Base-by-base conservation (phyloP, 352 stramenopile genomes). In the Phytophthora ohioensis region DNA sequence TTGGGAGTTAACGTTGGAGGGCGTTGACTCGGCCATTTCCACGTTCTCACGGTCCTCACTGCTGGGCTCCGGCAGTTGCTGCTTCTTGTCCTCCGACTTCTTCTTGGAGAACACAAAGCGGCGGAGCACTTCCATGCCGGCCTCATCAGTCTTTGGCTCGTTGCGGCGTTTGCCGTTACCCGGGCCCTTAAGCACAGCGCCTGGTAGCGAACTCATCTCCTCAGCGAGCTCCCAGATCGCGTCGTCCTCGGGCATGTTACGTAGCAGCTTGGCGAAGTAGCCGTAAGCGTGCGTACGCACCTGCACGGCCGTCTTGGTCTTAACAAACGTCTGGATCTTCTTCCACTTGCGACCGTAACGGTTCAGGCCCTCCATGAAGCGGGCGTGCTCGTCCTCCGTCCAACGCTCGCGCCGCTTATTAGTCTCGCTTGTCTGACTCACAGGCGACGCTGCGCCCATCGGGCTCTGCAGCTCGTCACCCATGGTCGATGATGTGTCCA, bases 271-370 rank as follows among this genome's bases (percentile, higher is more conserved):
- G 56, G 88, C 88, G 70, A 95, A 95, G 76, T 95, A 95, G 4
- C 88, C 88, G 68, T 95, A 95, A n/a, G 88, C 88, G 67, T 95
- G 88, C 5, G 88, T 95, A 53, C 88, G 85, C 13, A 95, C 88
- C 61, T 95, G 88, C 4, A 95, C 88, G 4, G 86, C 88, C 3
- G 88, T 95, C 80, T 95, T 95, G 17, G 88, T 95, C 75, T 92
- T 87, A 38, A 95, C 88, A 41, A 92, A 91, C 43, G 81, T 89
- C 71, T 95, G 88, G 55, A 95, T 95, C 63, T 95, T 95, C 72
- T 95, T 95, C 88, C 88, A 95, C 67, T 95, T 95, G 64, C 88
- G 88, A 27, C 88, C 88, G 65, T 93, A 95, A 32, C 82, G 82
- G 72, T 93, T 93, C n/a, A 95, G 66, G 0, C 88, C 88, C 66